Base-by-base conservation (phyloP, 805 yeast species). In the Yamadazyma nakazawae region DNA sequence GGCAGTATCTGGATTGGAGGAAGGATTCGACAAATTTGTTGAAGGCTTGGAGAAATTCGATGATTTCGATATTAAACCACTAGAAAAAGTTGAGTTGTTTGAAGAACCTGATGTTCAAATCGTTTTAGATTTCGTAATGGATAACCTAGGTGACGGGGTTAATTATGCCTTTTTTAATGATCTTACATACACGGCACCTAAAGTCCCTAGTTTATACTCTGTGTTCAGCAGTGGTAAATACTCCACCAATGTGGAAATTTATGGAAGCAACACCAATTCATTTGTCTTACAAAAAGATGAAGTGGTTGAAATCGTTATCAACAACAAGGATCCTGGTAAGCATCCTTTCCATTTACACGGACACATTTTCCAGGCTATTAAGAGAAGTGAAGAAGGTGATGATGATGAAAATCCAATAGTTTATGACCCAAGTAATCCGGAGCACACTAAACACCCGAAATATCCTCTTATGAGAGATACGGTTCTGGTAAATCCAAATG, bases 291-390 rank as follows among this genome's bases (percentile, higher is more conserved):
- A 80, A 54, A 75, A 81, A 56, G 77, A 76, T 59, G 87, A 77
- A 57, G 72, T 86, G 48, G 78, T 92, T 30, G 96, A 92, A 62
- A 79, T 92, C 55, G 86, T 88, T 6, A 60, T 92, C 37, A 92
- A 92, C 74, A 91, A 90, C 68, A 70, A 70, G 50, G 99, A 92
- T 67, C 80, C 96, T 5, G 97, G 98, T 63, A 85, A 76, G 57
- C 99, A 92, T 72, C 98, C 99, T 26, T 92, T 92, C 94, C 99
- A 92, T 70, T 72, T 92, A 63, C 99, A 92, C 72, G 99, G 99
- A 43, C 94, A 86, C 66, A 80, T 67, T 42, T 92, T 91, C 87
- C 97, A 92, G 71, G 75, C 85, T 9, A 64, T 89, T 49, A 82
- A 79, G 51, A 78, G 97, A 67, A 88, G 85, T 42, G 80, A 74